phyloP scores from a whole-genome alignment of 345 rosid genomes.

The Pugionium dolabratum region DNA sequence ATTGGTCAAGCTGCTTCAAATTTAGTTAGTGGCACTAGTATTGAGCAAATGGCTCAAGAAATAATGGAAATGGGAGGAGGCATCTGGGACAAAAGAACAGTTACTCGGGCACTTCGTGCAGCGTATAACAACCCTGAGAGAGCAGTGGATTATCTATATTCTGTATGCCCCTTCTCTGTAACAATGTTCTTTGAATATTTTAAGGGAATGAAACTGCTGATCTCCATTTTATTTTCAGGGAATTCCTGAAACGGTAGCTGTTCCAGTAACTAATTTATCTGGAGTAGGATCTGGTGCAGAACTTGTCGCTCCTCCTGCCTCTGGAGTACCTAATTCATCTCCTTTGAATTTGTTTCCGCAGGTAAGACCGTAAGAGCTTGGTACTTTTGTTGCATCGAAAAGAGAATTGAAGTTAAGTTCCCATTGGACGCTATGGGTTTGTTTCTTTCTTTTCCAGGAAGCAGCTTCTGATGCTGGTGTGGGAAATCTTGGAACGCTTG shows the following conservation, averaged over 20 bases:
- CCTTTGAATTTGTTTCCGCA: constrained; percentile 96
- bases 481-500: constrained; percentile 81
- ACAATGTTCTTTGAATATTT: constrained; percentile 13
- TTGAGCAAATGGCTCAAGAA: constrained; percentile 77
- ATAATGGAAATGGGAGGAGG: constrained; percentile 98
- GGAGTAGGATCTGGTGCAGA: constrained; percentile 57
- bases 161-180: constrained; percentile 51
- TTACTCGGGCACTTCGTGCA: constrained; percentile 90
- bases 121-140: constrained; percentile 98
- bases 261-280: constrained; percentile 47
- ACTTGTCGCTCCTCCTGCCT: constrained; percentile 45
- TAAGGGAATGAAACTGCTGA: constrained; percentile 30
- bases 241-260: constrained; percentile 84
- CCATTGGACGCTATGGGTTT: constrained; percentile 12
- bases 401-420: constrained; percentile 10
- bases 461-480: constrained; percentile 57
- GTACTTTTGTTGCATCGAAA: constrained; percentile 16
- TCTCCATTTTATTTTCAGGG: constrained; percentile 55
- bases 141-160: constrained; percentile 95
- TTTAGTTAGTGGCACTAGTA: constrained; percentile 69
- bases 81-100: constrained; percentile 92
- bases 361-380: constrained; percentile 44
- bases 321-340: constrained; percentile 89
- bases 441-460: constrained; percentile 48
- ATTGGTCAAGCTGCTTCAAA: constrained; percentile 90